Percentiles rank a stretch among this genome's conserved stretches.
Evolutionary conservation across 352 stramenopile genomes (phyloP).

Genomic region (Halophytophthora batemanensis): DNA sequence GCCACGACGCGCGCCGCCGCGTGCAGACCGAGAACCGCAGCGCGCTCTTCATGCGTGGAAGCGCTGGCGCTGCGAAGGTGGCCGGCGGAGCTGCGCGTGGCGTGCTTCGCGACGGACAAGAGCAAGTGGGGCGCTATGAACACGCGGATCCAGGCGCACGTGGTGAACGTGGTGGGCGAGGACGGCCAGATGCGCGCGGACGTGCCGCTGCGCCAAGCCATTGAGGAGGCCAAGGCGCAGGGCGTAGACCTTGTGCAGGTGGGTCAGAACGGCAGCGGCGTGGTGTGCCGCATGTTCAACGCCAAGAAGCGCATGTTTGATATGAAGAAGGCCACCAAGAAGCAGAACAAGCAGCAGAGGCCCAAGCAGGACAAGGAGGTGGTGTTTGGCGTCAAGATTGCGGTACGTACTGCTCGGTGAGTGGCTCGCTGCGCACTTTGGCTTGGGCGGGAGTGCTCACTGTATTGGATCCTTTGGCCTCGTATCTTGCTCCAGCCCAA

Average conservation of each 20-base stretch:
- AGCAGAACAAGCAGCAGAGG: constrained; percentile 53
- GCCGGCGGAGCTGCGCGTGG: neutral
- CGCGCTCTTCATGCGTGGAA: constrained; percentile 3
- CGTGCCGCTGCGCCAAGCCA: constrained; percentile 48
- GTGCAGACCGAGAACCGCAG: neutral
- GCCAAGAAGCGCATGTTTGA: constrained; percentile 71
- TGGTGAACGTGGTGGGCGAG: constrained; percentile 57
- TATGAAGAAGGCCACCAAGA: constrained; percentile 68
- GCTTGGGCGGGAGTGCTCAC: neutral
- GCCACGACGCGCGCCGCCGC: neutral
- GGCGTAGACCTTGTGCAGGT: constrained; percentile 80
- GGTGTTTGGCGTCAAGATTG: constrained; percentile 65
- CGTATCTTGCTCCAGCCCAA: constrained; percentile 32
- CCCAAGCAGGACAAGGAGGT: constrained; percentile 74
- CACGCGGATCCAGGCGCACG: constrained; percentile 46
- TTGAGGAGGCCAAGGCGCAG: constrained; percentile 41
- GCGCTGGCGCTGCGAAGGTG: constrained; percentile 7
- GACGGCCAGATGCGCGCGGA: constrained; percentile 44
- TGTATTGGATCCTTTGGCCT: neutral
- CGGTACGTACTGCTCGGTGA: constrained; percentile 32
- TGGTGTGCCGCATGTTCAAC: constrained; percentile 69
- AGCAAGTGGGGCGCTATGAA: constrained; percentile 60
- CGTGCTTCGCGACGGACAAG: constrained; percentile 23
- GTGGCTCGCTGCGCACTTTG: neutral
- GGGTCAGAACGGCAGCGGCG: constrained; percentile 31